These are phyloP conservation scores for Trichomonascaceae sp. DNA, from an alignment of 1,139 yeast genomes.

Conservation along the genomic window DNA sequence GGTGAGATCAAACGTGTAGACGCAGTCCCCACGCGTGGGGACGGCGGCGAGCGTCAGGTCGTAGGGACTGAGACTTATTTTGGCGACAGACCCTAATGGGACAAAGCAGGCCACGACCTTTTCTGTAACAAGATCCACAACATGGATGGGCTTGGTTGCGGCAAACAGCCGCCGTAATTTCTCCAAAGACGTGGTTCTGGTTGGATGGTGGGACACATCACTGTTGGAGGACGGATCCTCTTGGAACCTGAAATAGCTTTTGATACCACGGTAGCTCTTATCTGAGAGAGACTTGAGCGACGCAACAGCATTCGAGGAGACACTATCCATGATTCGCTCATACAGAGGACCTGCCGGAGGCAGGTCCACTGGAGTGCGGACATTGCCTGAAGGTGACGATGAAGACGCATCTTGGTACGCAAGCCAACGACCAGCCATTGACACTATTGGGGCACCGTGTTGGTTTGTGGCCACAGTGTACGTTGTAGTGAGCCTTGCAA, in stretches of 20 bases:
- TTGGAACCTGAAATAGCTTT: conserved; percentile 16
- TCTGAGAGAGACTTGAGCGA: conserved; percentile 19
- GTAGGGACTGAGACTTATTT: conserved; percentile 48
- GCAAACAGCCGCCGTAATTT: background rate
- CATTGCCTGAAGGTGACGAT: background rate
- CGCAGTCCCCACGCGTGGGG: conserved; percentile 46
- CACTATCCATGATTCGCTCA: conserved; percentile 17
- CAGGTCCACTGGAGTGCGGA: conserved; percentile 16
- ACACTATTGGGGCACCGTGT: conserved; percentile 17
- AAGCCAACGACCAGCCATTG: conserved; percentile 18
- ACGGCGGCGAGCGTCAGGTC: conserved; percentile 49
- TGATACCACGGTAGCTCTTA: conserved; percentile 20
- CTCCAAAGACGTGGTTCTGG: conserved; percentile 1
- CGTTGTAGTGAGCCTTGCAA: background rate
- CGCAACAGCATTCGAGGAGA: conserved; percentile 19
- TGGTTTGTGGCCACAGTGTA: conserved; percentile 4
- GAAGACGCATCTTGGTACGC: conserved; percentile 6
- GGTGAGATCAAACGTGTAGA: conserved; percentile 54
- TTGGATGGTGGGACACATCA: conserved; percentile 8
- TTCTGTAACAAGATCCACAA: conserved; percentile 36
- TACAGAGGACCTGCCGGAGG: conserved; percentile 20
- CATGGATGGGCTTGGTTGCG: conserved; percentile 13
- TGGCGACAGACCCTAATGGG: conserved; percentile 51
- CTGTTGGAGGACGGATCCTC: background rate
- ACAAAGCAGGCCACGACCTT: conserved; percentile 38